Evolutionary conservation across 2,329 filamentous ascomycete genomes (phyloP).

Genomic region (Dactylellina parvicollis): DNA sequence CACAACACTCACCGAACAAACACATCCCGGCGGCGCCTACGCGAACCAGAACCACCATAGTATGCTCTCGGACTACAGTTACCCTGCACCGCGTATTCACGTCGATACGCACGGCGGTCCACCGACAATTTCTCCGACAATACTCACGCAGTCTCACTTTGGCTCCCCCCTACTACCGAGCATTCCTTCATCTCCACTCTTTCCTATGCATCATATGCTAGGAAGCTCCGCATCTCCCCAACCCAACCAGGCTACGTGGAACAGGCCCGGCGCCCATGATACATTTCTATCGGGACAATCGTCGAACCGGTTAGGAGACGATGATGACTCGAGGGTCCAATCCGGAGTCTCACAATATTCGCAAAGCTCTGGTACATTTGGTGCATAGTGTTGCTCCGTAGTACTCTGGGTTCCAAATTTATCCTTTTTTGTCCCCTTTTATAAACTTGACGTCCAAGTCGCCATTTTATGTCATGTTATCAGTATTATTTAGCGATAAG

Average conservation of each 20-base stretch:
- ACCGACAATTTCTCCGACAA: slow-evolving; percentile 39
- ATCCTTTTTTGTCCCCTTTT: neutral
- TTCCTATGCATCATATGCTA: slow-evolving; percentile 15
- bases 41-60: slow-evolving; percentile 1
- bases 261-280: slow-evolving; percentile 10
- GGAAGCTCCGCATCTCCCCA: neutral
- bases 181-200: slow-evolving; percentile 44
- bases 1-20: slow-evolving; percentile 1
- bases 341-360: slow-evolving; percentile 19
- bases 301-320: neutral
- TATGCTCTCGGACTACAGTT: slow-evolving; percentile 19
- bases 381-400: neutral
- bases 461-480: no score
- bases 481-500: no score
- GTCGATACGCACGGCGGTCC: slow-evolving; percentile 34
- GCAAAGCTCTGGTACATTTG: slow-evolving; percentile 19
- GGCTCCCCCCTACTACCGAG: slow-evolving; percentile 40
- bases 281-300: slow-evolving; percentile 10
- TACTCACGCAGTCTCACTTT: slow-evolving; percentile 40
- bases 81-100: slow-evolving; percentile 33
- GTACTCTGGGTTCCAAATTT: neutral
- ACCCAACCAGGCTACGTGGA: slow-evolving; percentile 11
- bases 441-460: no score
- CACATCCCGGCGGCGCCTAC: neutral
- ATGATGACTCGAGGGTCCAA: neutral